Conservation (phyloP, 352 stramenopile species). For the Globisporangium nodosum region DNA sequence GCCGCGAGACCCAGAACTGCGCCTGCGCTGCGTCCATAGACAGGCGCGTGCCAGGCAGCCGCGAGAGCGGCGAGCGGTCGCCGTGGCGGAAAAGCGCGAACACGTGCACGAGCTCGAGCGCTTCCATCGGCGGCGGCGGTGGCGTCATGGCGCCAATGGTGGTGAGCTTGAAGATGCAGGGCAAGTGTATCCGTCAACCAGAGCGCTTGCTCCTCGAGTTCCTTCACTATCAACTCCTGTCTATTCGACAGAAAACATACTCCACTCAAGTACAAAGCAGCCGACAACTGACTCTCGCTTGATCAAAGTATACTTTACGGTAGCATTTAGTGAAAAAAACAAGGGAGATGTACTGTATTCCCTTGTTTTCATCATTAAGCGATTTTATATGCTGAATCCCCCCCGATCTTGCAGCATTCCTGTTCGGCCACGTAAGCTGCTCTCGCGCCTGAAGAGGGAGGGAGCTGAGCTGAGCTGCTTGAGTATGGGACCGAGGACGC, state of each 20-base stretch:
- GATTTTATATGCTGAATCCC: not conserved
- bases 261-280: not conserved
- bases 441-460: not conserved
- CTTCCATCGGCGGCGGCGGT: constrained; percentile 4
- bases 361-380: not conserved
- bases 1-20: constrained; percentile 54
- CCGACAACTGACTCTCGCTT: not conserved
- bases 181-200: not conserved
- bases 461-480: not conserved
- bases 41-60: constrained; percentile 36
- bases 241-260: not conserved
- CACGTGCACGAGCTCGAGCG: constrained; percentile 52
- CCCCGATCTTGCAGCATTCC: not conserved
- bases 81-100: constrained; percentile 73
- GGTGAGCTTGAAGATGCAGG: not conserved
- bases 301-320: too few species aligned
- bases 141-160: too few species aligned
- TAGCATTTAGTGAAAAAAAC: not conserved
- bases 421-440: not conserved
- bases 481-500: not conserved
- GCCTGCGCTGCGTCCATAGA: constrained; percentile 36
- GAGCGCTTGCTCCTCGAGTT: not conserved
- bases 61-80: constrained; percentile 72
- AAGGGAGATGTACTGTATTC: not conserved
- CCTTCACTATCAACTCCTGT: not conserved